Percentiles rank a stretch among this genome's conserved stretches.
These are phyloP conservation scores for Paraurostyla sp. DNA, from an alignment of 73 alveolate genomes.

Conservation along the genomic window DNA sequence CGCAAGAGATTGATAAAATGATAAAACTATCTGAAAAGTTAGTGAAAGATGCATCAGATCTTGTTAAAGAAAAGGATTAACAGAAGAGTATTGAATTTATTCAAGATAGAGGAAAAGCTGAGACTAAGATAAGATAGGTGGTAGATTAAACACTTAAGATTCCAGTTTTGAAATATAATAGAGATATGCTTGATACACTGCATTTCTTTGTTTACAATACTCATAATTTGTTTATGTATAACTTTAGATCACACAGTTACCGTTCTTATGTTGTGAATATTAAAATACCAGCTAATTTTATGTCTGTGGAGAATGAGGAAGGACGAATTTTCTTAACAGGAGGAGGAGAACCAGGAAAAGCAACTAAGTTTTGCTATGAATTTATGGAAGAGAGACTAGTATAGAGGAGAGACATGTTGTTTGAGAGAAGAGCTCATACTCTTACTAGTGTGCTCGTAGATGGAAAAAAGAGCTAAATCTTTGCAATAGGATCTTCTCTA, in stretches of 20 bases:
- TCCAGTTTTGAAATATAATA: conserved; percentile 56
- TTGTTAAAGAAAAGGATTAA: conserved; percentile 60
- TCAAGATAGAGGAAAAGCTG: conserved; percentile 50
- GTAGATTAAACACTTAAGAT: conserved; percentile 59
- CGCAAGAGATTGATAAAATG: conserved; percentile 41
- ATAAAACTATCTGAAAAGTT: conserved; percentile 43
- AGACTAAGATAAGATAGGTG: conserved; percentile 30
- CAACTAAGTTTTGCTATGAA: conserved; percentile 69
- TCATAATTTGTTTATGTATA: conserved; percentile 69
- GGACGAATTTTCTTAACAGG: conserved; percentile 76
- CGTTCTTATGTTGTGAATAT: conserved; percentile 67
- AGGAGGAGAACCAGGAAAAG: conserved; percentile 82
- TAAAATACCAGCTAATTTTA: conserved; percentile 78
- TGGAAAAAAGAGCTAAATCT: conserved; percentile 60
- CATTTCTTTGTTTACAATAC: conserved; percentile 80
- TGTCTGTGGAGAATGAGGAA: conserved; percentile 74
- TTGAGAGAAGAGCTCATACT: conserved; percentile 82
- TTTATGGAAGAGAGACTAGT: conserved; percentile 69
- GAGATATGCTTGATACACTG: conserved; percentile 58
- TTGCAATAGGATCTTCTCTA: conserved; percentile 76
- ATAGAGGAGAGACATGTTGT: conserved; percentile 61
- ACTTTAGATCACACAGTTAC: conserved; percentile 55
- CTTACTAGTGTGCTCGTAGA: conserved; percentile 69
- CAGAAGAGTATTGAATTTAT: conserved; percentile 61
- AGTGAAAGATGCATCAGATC: conserved; percentile 52